Percentiles rank a stretch among this genome's conserved stretches.
Evolutionary conservation across 202 grass and related monocot species (phyloP).

Genomic region (Bolboschoenoplectus hybrid): DNA sequence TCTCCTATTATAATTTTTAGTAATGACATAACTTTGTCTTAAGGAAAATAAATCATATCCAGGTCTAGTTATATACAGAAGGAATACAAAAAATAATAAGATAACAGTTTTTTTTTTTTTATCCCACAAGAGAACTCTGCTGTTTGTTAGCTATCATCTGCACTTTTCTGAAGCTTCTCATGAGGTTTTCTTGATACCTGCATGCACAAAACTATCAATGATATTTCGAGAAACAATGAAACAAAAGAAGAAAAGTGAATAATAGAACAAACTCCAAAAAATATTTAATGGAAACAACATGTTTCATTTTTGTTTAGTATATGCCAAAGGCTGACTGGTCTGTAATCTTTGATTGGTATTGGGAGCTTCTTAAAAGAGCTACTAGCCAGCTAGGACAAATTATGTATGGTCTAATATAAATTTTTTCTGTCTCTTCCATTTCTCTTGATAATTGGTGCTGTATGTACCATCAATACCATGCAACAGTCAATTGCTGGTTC

Average conservation of each 20-base stretch:
- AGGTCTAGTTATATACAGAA: conserved; percentile 28
- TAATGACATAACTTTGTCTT: conserved; percentile 13
- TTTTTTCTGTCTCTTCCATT: not conserved
- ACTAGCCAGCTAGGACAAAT: not conserved
- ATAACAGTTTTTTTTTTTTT: not conserved
- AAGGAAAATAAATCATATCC: conserved; percentile 15
- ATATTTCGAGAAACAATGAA: conserved; percentile 26
- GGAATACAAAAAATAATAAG: conserved; percentile 16
- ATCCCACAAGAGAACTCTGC: conserved; percentile 20
- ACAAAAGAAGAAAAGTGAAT: not conserved
- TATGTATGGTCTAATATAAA: not conserved
- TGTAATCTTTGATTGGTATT: not conserved
- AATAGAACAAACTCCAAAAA: not conserved
- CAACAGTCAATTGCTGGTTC: not conserved
- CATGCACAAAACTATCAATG: conserved; percentile 17
- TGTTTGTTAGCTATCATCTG: conserved; percentile 41
- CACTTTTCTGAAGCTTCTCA: conserved; percentile 56
- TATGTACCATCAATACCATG: not conserved
- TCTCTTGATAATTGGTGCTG: conserved; percentile 5
- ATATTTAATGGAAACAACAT: conserved; percentile 8
- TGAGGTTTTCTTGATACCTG: conserved; percentile 63
- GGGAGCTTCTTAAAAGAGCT: not conserved
- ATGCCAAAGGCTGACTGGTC: not conserved
- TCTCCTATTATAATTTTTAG: conserved; percentile 25
- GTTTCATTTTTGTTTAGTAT: not conserved